These are phyloP conservation scores for Plasmopara muralis DNA, from an alignment of 352 stramenopile genomes.

Conservation along the genomic window DNA sequence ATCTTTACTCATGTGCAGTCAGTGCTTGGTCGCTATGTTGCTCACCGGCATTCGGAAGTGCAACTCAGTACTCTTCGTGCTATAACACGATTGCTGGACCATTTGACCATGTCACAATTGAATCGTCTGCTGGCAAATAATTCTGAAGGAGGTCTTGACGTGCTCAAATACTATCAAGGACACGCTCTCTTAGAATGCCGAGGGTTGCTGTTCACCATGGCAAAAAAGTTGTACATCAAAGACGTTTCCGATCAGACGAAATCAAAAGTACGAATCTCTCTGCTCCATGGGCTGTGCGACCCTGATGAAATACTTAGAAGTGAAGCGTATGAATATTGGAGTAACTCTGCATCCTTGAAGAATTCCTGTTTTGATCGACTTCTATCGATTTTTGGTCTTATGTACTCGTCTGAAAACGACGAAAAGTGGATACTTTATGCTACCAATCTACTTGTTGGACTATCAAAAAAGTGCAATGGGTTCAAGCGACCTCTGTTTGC, in stretches of 20 bases:
- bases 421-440: slow-evolving; percentile 68
- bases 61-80: slow-evolving; percentile 39
- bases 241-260: slow-evolving; percentile 10
- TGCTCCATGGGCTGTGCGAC: slow-evolving; percentile 54
- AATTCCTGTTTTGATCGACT: slow-evolving; percentile 37
- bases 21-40: slow-evolving; percentile 41
- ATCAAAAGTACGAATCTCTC: slow-evolving; percentile 23
- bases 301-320: slow-evolving; percentile 34
- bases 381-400: slow-evolving; percentile 42
- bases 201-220: slow-evolving; percentile 35
- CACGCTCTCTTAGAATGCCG: slow-evolving; percentile 37
- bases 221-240: slow-evolving; percentile 31
- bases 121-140: slow-evolving; percentile 23
- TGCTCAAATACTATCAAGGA: slow-evolving; percentile 31
- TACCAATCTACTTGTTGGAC: slow-evolving; percentile 46
- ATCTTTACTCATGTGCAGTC: slow-evolving; percentile 48
- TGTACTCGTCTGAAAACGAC: slow-evolving; percentile 38
- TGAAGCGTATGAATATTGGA: slow-evolving; percentile 45
- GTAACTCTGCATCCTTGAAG: slow-evolving; percentile 21
- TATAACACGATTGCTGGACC: slow-evolving; percentile 32
- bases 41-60: slow-evolving; percentile 43
- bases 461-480: slow-evolving; percentile 20
- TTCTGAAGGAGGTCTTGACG: slow-evolving; percentile 28
- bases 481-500: slow-evolving; percentile 43
- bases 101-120: slow-evolving; percentile 21